Conservation (phyloP, 345 rosid genomes). For the Salix dunnii region DNA sequence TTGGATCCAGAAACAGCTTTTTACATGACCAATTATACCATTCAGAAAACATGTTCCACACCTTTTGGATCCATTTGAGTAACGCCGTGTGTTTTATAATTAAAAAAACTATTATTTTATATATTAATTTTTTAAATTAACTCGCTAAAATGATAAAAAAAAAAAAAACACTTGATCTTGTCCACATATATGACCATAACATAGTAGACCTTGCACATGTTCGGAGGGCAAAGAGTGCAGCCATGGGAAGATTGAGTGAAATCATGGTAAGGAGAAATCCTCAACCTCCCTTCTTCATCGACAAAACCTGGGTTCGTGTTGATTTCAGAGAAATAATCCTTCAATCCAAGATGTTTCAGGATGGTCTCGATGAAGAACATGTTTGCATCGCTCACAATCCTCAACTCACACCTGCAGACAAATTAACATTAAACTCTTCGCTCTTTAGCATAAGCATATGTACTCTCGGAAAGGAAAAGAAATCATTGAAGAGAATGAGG, state of each 20-base stretch:
- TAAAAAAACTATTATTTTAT: no score
- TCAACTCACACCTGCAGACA: slow-evolving; percentile 66
- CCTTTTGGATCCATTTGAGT: neutral
- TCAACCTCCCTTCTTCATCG: slow-evolving; percentile 49
- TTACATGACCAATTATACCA: no score
- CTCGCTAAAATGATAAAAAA: no score
- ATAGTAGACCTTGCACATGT: slow-evolving; percentile 98
- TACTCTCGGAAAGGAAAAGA: neutral
- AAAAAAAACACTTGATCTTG: neutral
- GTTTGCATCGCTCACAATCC: slow-evolving; percentile 79
- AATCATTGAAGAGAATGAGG: neutral
- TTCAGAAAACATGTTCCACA: neutral
- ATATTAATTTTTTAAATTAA: no score
- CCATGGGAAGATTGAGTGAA: slow-evolving; percentile 61
- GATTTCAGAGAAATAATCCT: slow-evolving; percentile 68
- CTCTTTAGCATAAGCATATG: neutral
- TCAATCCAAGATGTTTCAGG: slow-evolving; percentile 58
- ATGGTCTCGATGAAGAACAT: slow-evolving; percentile 72
- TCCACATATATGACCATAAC: neutral
- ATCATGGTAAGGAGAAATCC: slow-evolving; percentile 64
- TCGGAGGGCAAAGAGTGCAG: slow-evolving; percentile 73
- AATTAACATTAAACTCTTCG: neutral
- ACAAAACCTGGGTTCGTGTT: slow-evolving; percentile 68
- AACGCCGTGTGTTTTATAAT: no score
- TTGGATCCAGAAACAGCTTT: no score